A percentile compares a stretch with the other conserved stretches of the same genome.
These are phyloP conservation scores for Dendrobium nobile DNA, from an alignment of 106 monocot species.

Conservation along the genomic window DNA sequence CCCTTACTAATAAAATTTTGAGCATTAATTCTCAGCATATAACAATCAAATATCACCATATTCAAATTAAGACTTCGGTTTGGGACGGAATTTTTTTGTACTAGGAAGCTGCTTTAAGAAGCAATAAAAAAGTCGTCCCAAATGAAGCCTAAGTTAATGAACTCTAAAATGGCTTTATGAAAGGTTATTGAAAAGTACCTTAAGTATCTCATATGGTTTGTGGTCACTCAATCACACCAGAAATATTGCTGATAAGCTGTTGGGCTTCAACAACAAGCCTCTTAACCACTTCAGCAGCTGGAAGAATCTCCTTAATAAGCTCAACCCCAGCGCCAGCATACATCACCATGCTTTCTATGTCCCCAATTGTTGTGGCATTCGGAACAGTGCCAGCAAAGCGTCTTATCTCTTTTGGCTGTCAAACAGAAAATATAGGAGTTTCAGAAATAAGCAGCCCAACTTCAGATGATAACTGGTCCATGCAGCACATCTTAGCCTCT, in stretches of 20 bases:
- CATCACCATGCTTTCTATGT: constrained; percentile 75
- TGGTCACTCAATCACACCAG: constrained; percentile 7
- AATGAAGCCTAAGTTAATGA: too few relatives aligned
- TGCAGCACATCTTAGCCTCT: too few relatives aligned
- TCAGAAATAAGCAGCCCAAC: background rate
- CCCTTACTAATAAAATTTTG: background rate
- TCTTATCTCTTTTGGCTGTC: constrained; percentile 50
- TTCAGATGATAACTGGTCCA: background rate
- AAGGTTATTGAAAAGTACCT: background rate
- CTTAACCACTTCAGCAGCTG: constrained; percentile 59
- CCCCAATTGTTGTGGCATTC: constrained; percentile 61
- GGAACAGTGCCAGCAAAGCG: constrained; percentile 73
- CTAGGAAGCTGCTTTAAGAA: too few relatives aligned
- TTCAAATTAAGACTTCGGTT: too few relatives aligned
- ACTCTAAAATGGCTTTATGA: background rate
- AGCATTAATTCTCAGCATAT: background rate
- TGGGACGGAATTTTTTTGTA: too few relatives aligned
- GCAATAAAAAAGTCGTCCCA: too few relatives aligned
- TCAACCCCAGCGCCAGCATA: constrained; percentile 70
- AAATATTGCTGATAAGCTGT: constrained; percentile 26
- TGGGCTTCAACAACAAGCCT: constrained; percentile 49
- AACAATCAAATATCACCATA: background rate
- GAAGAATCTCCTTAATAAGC: constrained; percentile 65
- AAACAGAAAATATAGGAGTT: background rate
- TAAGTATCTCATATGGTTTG: background rate